Percentiles rank a stretch among this genome's conserved stretches.
These are phyloP conservation scores for Metschnikowia kunwiensis DNA, from an alignment of 805 yeast genomes.

Conservation along the genomic window DNA sequence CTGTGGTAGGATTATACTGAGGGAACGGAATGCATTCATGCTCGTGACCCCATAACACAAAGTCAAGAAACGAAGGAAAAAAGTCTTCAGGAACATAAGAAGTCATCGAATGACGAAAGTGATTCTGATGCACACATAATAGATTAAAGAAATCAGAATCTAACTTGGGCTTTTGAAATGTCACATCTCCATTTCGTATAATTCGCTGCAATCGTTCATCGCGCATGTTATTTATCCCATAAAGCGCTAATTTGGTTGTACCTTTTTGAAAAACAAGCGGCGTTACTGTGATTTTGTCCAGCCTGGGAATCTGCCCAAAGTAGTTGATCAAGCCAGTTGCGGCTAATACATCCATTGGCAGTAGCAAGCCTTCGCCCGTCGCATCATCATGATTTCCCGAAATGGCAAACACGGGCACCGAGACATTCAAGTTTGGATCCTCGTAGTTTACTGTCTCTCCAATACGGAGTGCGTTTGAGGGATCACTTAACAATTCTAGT, in stretches of 20 bases:
- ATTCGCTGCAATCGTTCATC: conserved; percentile 85
- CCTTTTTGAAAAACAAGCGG: conserved; percentile 88
- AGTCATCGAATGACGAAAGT: conserved; percentile 73
- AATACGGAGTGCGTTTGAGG: conserved; percentile 55
- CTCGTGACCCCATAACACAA: conserved; percentile 96
- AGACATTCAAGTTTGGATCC: conserved; percentile 84
- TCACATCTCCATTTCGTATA: conserved; percentile 76
- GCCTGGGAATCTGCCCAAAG: conserved; percentile 77
- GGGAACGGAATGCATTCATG: conserved; percentile 87
- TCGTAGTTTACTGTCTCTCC: conserved; percentile 79
- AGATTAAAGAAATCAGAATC: conserved; percentile 76
- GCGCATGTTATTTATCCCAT: conserved; percentile 83
- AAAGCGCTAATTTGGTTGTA: conserved; percentile 72
- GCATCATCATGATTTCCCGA: conserved; percentile 98
- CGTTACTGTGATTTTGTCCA: conserved; percentile 66
- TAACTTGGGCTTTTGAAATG: conserved; percentile 66
- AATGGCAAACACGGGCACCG: conserved; percentile 87
- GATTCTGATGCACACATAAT: conserved; percentile 90
- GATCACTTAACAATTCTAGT: conserved; percentile 78
- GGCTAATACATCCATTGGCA: conserved; percentile 82
- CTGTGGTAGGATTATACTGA: conserved; percentile 52
- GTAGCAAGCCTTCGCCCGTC: conserved; percentile 76
- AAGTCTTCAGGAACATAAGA: conserved; percentile 82
- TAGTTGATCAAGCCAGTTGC: conserved; percentile 84
- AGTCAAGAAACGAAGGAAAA: conserved; percentile 75